A percentile compares a stretch with the other conserved stretches of the same genome.
phyloP scores from a whole-genome alignment of 768 basidiomycete species.

The Boletus edulis region DNA sequence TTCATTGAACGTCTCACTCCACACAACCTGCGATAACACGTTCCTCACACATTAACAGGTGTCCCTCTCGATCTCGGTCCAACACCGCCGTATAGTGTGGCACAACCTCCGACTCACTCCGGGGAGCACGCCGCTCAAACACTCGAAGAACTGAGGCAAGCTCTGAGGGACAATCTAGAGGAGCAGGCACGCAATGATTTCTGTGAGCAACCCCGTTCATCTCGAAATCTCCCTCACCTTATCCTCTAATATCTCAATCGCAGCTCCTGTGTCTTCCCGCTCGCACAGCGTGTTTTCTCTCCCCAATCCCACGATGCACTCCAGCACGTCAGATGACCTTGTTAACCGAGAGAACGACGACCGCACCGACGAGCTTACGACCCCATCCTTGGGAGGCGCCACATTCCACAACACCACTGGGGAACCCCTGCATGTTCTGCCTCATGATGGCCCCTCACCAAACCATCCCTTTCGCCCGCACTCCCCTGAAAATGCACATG shows the following conservation, averaged over 20 bases:
- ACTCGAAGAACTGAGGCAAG: conserved; percentile 22
- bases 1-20: neutral
- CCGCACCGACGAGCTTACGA: neutral
- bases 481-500: conserved; percentile 2
- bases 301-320: neutral
- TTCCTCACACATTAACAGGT: neutral
- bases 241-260: neutral
- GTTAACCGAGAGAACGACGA: neutral
- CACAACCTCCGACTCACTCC: neutral
- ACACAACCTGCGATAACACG: neutral
- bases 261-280: conserved; percentile 1
- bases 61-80: conserved; percentile 15
- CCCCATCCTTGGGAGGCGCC: neutral
- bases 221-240: neutral
- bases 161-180: conserved; percentile 9
- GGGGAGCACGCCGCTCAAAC: conserved; percentile 13
- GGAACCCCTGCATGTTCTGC: neutral
- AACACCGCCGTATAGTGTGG: conserved; percentile 24
- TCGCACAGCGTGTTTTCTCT: neutral
- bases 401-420: conserved; percentile 37
- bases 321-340: conserved; percentile 4
- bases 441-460: neutral
- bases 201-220: neutral
- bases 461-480: neutral
- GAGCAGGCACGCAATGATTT: neutral